These are phyloP conservation scores for Jackrogersella minutella DNA, from an alignment of 495 filamentous ascomycete species.

Conservation along the genomic window DNA sequence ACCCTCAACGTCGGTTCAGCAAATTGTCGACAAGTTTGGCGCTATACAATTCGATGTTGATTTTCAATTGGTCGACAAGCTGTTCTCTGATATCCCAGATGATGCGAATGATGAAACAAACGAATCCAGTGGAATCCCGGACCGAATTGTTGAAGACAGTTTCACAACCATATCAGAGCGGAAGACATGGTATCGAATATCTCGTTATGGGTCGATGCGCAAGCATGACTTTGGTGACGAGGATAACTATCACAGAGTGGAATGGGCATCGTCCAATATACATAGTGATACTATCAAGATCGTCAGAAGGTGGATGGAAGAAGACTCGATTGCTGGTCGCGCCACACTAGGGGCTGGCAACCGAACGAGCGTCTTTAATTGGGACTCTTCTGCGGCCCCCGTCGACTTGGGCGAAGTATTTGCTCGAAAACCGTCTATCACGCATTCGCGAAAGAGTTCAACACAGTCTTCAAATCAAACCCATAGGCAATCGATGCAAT, in stretches of 20 bases:
- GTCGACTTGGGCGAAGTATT: constrained; percentile 58
- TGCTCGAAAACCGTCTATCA: constrained; percentile 34
- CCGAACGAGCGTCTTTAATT: constrained; percentile 59
- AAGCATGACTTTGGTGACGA: constrained; percentile 64
- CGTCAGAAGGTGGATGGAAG: constrained; percentile 66
- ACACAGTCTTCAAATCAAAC: constrained; percentile 7
- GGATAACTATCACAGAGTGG: constrained; percentile 63
- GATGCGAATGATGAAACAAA: background rate
- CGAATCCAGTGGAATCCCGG: constrained; percentile 38
- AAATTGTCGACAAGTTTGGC: constrained; percentile 43
- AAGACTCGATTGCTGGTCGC: constrained; percentile 62
- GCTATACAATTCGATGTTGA: constrained; percentile 52
- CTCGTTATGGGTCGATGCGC: constrained; percentile 62
- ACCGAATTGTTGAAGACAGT: constrained; percentile 54
- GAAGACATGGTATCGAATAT: constrained; percentile 70
- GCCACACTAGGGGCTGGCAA: constrained; percentile 53
- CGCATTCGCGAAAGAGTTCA: constrained; percentile 37
- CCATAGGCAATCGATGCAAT: background rate
- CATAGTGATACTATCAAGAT: constrained; percentile 62
- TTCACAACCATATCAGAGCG: constrained; percentile 62
- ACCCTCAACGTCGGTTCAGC: constrained; percentile 12
- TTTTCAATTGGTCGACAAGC: constrained; percentile 50
- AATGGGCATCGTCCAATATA: constrained; percentile 61
- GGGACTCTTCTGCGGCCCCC: constrained; percentile 59
- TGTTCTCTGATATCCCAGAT: constrained; percentile 48